Evolutionary conservation across 1,284 basidiomycete genomes (phyloP), one percentile per base, ranked within the genome.

Genomic region (Apiotrichum sp.): DNA sequence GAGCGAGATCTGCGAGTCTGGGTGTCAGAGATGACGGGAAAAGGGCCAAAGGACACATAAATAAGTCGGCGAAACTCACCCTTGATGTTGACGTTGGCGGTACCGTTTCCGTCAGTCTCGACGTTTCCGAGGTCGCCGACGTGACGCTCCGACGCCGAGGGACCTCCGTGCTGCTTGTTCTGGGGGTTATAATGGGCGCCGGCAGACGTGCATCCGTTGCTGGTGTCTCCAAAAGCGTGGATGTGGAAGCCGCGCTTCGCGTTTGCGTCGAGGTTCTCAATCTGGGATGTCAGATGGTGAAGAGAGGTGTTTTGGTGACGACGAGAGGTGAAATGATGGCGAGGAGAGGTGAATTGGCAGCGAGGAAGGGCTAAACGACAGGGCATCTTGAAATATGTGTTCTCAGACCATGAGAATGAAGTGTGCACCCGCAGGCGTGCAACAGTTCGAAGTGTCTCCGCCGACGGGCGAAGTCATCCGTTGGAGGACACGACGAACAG

Each of bases 151-250:
- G 65, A 45, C 67, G 83, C 82, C 10, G 73, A 70, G 29, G 82
- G 86, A 14, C 40, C 53, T 54, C 87, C 87, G 65, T 90, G 88
- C 38, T 77, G 81, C 66, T 80, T 79, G 36, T 75, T 78, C 68
- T 80, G 80, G 0, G 87, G 87, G 77, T 90, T 90, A 79, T 84
- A 89, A 75, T 90, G 88, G 46, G 83, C 65, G 9, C 87, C 86
- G 39, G 88, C 81, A 29, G 85, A 86, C 13, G 78, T 68, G 74
- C 88, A 90, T 7, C 86, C 87, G 55, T 80, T 77, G 53, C 62
- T 64, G 47, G 42, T 36, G 50, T 58, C 61, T 7, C 57, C 57
- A 29, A 53, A 41, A 16, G 40, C 40, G 40, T 41, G 40, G 6
- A 41, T n/a, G 40, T 89, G 88, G 78, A 89, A 88, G 3, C 88